Evolutionary conservation across 768 basidiomycete species (phyloP).

Genomic region (Boletus sp.): DNA sequence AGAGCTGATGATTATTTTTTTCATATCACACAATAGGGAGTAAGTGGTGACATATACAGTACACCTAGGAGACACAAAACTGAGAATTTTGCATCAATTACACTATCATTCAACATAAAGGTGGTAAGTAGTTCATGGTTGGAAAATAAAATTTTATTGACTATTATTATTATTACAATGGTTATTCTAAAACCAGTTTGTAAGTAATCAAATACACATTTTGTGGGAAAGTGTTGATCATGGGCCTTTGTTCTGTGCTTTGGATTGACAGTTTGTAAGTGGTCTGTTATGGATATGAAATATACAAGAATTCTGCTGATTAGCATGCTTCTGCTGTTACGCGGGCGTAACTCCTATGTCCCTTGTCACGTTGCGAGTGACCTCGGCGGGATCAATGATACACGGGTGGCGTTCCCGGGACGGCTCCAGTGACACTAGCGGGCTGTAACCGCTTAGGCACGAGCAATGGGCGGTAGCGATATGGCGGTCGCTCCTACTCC

Average conservation of each 20-base stretch:
- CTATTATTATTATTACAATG: neutral
- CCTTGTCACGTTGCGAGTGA: too few relatives aligned
- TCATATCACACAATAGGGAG: neutral
- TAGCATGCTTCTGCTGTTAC: too few relatives aligned
- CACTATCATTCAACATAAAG: neutral
- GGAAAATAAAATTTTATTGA: neutral
- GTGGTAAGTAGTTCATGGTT: neutral
- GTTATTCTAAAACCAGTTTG: neutral
- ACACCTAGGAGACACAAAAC: neutral
- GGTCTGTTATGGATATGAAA: neutral
- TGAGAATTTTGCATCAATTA: neutral
- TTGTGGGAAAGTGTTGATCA: neutral
- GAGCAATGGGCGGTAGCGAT: too few relatives aligned
- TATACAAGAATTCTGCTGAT: neutral
- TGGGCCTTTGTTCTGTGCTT: neutral
- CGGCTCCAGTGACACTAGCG: too few relatives aligned
- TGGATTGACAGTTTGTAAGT: neutral
- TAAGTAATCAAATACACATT: neutral
- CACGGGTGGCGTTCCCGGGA: too few relatives aligned
- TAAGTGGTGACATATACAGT: neutral
- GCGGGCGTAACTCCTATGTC: too few relatives aligned
- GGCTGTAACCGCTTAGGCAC: too few relatives aligned
- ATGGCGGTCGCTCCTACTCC: too few relatives aligned
- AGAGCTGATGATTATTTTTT: neutral
- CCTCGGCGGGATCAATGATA: too few relatives aligned